phyloP scores from a whole-genome alignment of 495 filamentous ascomycete genomes.

The Daldinia concentrica region DNA sequence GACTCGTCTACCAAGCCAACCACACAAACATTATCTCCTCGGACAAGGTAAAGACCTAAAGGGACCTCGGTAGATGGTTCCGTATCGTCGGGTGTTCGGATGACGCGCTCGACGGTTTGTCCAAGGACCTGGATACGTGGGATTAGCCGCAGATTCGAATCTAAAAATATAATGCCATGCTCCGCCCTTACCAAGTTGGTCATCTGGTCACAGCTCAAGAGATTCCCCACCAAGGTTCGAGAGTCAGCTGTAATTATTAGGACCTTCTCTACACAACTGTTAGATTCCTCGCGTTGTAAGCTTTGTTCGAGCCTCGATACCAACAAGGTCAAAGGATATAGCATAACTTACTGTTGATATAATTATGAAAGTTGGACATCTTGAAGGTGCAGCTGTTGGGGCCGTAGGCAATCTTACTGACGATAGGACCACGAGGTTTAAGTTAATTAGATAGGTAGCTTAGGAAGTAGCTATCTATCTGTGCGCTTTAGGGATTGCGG shows the following conservation, averaged over 20 bases:
- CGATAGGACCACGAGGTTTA: neutral
- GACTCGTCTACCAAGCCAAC: constrained; percentile 90
- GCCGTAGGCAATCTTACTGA: neutral
- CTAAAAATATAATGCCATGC: constrained; percentile 9
- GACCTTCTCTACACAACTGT: constrained; percentile 76
- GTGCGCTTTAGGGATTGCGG: neutral
- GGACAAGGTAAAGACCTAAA: constrained; percentile 89
- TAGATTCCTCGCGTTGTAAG: constrained; percentile 38
- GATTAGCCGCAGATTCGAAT: constrained; percentile 12
- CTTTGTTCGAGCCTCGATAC: constrained; percentile 11
- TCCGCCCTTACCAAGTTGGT: constrained; percentile 77
- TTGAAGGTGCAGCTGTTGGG: constrained; percentile 11
- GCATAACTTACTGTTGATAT: constrained; percentile 48
- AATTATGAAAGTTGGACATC: constrained; percentile 46
- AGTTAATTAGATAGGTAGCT: neutral
- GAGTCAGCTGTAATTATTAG: constrained; percentile 92
- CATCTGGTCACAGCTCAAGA: constrained; percentile 87
- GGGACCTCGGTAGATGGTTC: constrained; percentile 83
- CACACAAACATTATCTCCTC: constrained; percentile 93
- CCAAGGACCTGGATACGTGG: constrained; percentile 66
- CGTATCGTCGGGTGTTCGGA: constrained; percentile 80
- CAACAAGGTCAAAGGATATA: neutral
- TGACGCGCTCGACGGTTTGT: constrained; percentile 87
- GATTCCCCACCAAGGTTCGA: constrained; percentile 82
- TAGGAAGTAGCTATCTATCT: neutral